Conservation (phyloP, 495 filamentous ascomycete species). For the Rostrohypoxylon terebratum region DNA sequence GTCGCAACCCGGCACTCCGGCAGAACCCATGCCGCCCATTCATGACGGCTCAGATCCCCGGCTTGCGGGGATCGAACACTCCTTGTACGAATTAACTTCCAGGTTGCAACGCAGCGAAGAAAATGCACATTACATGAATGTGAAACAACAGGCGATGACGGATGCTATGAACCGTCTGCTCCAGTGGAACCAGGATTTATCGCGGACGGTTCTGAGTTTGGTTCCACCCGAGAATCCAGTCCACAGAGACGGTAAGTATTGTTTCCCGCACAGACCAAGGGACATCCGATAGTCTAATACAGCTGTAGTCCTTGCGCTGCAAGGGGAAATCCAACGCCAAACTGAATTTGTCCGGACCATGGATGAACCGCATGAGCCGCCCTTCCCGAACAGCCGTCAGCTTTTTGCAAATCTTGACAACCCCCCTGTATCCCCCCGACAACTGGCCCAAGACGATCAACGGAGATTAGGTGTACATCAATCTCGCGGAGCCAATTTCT, state of each 20-base stretch:
- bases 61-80: conserved; percentile 81
- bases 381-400: conserved; percentile 78
- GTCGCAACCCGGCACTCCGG: conserved; percentile 85
- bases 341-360: conserved; percentile 73
- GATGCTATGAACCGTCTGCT: conserved; percentile 81
- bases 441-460: conserved; percentile 85
- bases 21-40: conserved; percentile 74
- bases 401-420: conserved; percentile 83
- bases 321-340: conserved; percentile 86
- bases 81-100: conserved; percentile 80
- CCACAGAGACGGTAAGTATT: conserved; percentile 70
- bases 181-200: conserved; percentile 77
- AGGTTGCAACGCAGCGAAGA: conserved; percentile 87
- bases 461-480: conserved; percentile 70
- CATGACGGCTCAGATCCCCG: conserved; percentile 82
- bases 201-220: conserved; percentile 74
- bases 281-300: conserved; percentile 45
- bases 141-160: conserved; percentile 83
- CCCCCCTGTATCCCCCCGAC: conserved; percentile 90
- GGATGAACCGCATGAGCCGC: conserved; percentile 81
- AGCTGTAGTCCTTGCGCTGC: conserved; percentile 76
- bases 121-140: conserved; percentile 77
- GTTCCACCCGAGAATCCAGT: conserved; percentile 73
- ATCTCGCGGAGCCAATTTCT: conserved; percentile 60
- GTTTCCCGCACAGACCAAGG: conserved; percentile 22